These are phyloP conservation scores for Heterobasidion annosum DNA, from an alignment of 1,284 basidiomycete species.

Conservation along the genomic window DNA sequence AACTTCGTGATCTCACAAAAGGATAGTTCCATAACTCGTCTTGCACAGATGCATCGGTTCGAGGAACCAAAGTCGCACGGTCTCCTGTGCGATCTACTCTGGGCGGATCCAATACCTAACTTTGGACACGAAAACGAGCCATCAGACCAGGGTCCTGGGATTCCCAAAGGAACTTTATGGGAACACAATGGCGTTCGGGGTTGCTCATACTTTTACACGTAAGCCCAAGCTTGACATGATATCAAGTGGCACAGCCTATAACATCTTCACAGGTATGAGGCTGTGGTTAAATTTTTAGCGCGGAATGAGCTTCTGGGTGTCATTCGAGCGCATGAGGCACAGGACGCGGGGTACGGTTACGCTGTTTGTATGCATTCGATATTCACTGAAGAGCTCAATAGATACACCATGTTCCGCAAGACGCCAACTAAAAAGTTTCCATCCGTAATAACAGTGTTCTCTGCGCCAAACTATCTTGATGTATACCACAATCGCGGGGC, in stretches of 20 bases:
- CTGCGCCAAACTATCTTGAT: constrained; percentile 95
- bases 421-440: constrained; percentile 88
- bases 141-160: constrained; percentile 22
- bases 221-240: constrained; percentile 20
- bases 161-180: constrained; percentile 48
- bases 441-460: constrained; percentile 93
- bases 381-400: constrained; percentile 30
- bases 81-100: constrained; percentile 90
- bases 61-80: constrained; percentile 91
- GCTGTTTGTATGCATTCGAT: background rate
- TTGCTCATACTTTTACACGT: constrained; percentile 95
- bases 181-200: constrained; percentile 88
- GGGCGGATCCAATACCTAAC: constrained; percentile 78
- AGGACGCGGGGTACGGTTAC: constrained; percentile 78
- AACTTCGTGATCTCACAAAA: background rate
- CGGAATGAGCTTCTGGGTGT: constrained; percentile 88
- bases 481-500: constrained; percentile 96
- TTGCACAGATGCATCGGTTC: constrained; percentile 75
- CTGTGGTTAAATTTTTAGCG: constrained; percentile 91
- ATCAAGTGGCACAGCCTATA: too few species aligned
- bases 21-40: background rate
- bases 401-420: constrained; percentile 91
- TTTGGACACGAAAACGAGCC: constrained; percentile 37
- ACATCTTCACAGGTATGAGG: constrained; percentile 61
- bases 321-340: constrained; percentile 96